These are phyloP conservation scores for Botryotinia calthae DNA, from an alignment of 2,329 filamentous ascomycete species.

Conservation along the genomic window DNA sequence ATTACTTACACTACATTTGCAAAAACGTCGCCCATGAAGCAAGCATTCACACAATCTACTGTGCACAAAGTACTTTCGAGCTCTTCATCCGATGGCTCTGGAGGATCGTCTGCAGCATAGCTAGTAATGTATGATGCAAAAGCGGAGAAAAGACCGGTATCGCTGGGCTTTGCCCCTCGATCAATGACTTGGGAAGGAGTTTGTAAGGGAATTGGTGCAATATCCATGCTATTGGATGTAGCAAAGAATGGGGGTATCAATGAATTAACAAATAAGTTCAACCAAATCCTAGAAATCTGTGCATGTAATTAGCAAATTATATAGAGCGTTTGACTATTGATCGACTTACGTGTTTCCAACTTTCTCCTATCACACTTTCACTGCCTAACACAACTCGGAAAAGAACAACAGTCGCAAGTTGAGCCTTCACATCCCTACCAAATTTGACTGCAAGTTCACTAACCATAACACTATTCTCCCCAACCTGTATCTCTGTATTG, in stretches of 20 bases:
- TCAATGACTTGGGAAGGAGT: constrained; percentile 91
- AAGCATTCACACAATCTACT: constrained; percentile 90
- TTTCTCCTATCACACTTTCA: constrained; percentile 70
- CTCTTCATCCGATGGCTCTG: constrained; percentile 95
- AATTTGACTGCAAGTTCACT: constrained; percentile 96
- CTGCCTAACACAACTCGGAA: constrained; percentile 89
- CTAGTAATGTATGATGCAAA: constrained; percentile 98
- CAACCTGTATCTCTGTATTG: constrained; percentile 93
- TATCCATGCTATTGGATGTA: constrained; percentile 62
- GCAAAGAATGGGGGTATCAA: constrained; percentile 70
- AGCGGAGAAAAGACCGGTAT: constrained; percentile 86
- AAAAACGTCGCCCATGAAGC: constrained; percentile 78
- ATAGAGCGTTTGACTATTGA: constrained; percentile 39
- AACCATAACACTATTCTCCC: constrained; percentile 94
- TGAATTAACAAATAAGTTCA: constrained; percentile 95
- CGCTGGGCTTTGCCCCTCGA: constrained; percentile 71
- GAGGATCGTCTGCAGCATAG: constrained; percentile 95
- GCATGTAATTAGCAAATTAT: constrained; percentile 28
- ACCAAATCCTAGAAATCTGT: constrained; percentile 84
- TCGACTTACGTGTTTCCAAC: constrained; percentile 72
- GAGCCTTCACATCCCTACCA: constrained; percentile 87
- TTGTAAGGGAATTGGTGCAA: constrained; percentile 83
- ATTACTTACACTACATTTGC: constrained; percentile 71
- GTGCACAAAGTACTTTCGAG: constrained; percentile 93
- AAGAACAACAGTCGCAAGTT: constrained; percentile 90